phyloP scores from a whole-genome alignment of 2,329 filamentous ascomycete species.

The Pseudopyrenochaeta lycopersici region DNA sequence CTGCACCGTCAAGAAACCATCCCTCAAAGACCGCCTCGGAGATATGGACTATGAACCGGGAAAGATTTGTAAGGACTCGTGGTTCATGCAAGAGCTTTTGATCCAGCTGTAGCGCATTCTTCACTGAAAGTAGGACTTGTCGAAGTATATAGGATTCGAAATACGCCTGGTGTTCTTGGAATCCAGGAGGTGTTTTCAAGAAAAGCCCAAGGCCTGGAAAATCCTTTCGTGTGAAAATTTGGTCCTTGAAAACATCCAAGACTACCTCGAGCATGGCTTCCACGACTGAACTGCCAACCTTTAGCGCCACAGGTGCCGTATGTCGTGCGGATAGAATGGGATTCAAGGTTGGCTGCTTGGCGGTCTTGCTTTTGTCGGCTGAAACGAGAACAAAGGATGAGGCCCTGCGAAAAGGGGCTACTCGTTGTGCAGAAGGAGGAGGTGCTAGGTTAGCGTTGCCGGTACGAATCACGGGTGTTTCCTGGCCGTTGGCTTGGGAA shows the following conservation, averaged over 20 bases:
- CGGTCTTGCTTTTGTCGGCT: constrained; percentile 66
- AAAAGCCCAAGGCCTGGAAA: constrained; percentile 89
- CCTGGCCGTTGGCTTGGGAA: constrained; percentile 65
- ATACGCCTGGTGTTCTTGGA: constrained; percentile 92
- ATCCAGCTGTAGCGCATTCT: constrained; percentile 74
- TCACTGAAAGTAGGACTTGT: constrained; percentile 75
- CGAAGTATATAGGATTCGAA: constrained; percentile 91
- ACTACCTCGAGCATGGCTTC: constrained; percentile 81
- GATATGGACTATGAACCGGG: constrained; percentile 80
- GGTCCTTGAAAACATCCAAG: constrained; percentile 82
- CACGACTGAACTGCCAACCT: constrained; percentile 73
- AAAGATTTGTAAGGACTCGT: constrained; percentile 84
- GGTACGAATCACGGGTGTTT: constrained; percentile 76
- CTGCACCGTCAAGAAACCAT: constrained; percentile 91
- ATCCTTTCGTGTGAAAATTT: constrained; percentile 85
- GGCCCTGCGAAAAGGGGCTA: constrained; percentile 75
- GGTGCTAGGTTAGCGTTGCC: constrained; percentile 62
- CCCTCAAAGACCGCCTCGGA: constrained; percentile 93
- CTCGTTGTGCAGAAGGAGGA: constrained; percentile 52
- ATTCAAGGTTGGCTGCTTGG: constrained; percentile 70
- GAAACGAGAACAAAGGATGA: constrained; percentile 93
- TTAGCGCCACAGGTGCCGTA: constrained; percentile 55
- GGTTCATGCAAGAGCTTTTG: constrained; percentile 80
- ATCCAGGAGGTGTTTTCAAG: constrained; percentile 87
- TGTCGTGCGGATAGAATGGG: constrained; percentile 69